Conservation (phyloP, 805 yeast species). For the Candida oleophila region DNA sequence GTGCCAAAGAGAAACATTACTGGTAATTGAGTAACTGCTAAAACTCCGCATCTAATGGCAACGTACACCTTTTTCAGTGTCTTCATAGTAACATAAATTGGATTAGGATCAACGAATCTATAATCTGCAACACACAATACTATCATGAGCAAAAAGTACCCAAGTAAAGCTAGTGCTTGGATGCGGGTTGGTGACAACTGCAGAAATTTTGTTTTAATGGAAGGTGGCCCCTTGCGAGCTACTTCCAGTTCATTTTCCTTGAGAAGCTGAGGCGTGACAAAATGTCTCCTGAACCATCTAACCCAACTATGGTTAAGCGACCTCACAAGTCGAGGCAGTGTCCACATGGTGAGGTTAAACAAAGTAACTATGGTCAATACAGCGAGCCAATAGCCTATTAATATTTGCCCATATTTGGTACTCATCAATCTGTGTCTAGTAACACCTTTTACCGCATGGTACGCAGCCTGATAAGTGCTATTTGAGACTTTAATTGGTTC, state of each 20-base stretch:
- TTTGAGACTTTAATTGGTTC: background rate
- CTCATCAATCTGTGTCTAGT: constrained; percentile 30
- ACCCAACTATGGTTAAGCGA: constrained; percentile 16
- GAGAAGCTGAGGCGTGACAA: constrained; percentile 24
- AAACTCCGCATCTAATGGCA: constrained; percentile 55
- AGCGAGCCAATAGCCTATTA: constrained; percentile 26
- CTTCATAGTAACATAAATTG: constrained; percentile 37
- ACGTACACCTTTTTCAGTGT: constrained; percentile 33
- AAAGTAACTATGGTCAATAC: constrained; percentile 34
- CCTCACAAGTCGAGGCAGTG: constrained; percentile 26
- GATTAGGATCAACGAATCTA: constrained; percentile 36
- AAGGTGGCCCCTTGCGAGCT: too few species aligned
- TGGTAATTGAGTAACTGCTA: constrained; percentile 48
- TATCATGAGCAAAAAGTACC: background rate
- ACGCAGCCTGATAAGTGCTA: constrained; percentile 23
- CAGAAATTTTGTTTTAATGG: background rate
- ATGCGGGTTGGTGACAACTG: background rate
- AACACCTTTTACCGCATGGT: constrained; percentile 48
- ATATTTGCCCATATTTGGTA: constrained; percentile 37
- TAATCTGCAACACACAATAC: constrained; percentile 41
- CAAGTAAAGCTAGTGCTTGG: background rate
- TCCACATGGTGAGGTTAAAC: constrained; percentile 33
- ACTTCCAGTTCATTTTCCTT: background rate
- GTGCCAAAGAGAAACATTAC: constrained; percentile 57
- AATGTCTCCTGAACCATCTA: constrained; percentile 29